These are phyloP conservation scores for Asclepias syriaca DNA, from an alignment of 257 asterid species.

Conservation along the genomic window DNA sequence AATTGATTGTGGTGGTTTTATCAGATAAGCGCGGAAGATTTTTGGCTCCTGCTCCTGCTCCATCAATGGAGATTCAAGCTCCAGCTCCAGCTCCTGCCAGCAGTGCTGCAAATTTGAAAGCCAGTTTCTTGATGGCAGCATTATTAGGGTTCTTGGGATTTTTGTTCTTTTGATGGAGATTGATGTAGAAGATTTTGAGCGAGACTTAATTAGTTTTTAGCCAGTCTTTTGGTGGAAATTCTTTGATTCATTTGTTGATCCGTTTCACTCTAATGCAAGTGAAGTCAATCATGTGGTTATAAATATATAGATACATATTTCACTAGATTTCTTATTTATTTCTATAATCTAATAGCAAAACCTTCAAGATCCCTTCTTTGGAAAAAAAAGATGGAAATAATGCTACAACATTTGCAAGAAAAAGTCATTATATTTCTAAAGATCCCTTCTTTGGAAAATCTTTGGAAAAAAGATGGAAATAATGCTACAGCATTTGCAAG, in stretches of 20 bases:
- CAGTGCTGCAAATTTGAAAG: slow-evolving; percentile 27
- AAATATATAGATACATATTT: neutral
- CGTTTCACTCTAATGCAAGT: neutral
- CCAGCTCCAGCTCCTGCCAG: slow-evolving; percentile 51
- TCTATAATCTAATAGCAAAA: too few relatives aligned
- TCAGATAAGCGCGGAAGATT: slow-evolving; percentile 43
- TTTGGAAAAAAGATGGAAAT: too few relatives aligned
- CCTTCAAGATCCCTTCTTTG: neutral
- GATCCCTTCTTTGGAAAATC: too few relatives aligned
- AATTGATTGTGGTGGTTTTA: slow-evolving; percentile 58
- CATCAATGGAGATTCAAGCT: slow-evolving; percentile 34
- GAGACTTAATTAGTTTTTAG: too few relatives aligned
- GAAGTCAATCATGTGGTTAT: neutral
- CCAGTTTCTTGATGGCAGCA: slow-evolving; percentile 22
- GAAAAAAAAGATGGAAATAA: neutral
- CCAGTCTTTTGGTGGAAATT: neutral
- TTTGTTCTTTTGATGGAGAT: slow-evolving; percentile 14
- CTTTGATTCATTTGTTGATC: slow-evolving; percentile 15
- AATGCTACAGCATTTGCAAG: neutral
- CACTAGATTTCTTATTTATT: too few relatives aligned
- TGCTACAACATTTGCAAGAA: neutral
- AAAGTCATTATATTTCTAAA: too few relatives aligned
- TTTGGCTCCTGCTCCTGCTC: slow-evolving; percentile 62
- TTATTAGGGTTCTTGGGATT: slow-evolving; percentile 26
- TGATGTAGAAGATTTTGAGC: neutral